Conservation (phyloP, 2,329 filamentous ascomycete species). For the Scedosporium apiospermum region DNA sequence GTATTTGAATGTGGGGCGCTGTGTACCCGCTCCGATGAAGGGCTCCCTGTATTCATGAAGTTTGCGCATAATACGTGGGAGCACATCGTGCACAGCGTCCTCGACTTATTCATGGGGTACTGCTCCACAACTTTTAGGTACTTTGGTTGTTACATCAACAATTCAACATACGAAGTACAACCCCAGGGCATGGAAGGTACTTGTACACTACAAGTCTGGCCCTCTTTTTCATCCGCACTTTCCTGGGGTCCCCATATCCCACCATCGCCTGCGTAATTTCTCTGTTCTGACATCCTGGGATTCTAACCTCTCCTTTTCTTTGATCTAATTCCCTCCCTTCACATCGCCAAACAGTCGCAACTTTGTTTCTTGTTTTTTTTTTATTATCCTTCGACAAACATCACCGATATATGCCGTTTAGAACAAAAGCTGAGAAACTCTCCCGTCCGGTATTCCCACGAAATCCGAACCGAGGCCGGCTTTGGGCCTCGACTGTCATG, state of each 20-base stretch:
- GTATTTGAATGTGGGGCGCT: background rate
- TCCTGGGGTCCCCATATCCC: conserved; percentile 1
- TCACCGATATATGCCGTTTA: no score
- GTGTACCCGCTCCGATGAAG: background rate
- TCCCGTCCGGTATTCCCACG: background rate
- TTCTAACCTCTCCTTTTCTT: conserved; percentile 2
- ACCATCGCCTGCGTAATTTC: background rate
- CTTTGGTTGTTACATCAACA: background rate
- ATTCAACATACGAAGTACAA: no score
- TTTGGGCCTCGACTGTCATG: conserved; percentile 5
- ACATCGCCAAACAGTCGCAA: background rate
- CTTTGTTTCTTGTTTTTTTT: no score
- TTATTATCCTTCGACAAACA: no score
- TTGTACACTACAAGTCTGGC: background rate
- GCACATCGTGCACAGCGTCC: background rate
- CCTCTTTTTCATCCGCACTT: background rate
- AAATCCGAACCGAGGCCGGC: background rate
- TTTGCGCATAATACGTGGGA: background rate
- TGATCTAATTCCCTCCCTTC: background rate
- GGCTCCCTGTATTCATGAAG: background rate
- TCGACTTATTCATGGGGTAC: background rate
- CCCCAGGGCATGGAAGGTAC: no score
- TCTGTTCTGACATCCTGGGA: background rate
- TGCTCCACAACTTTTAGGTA: background rate
- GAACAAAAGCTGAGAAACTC: no score